Evolutionary conservation across 306 rosid genomes (phyloP).

Genomic region (Boehmeria nivea): DNA sequence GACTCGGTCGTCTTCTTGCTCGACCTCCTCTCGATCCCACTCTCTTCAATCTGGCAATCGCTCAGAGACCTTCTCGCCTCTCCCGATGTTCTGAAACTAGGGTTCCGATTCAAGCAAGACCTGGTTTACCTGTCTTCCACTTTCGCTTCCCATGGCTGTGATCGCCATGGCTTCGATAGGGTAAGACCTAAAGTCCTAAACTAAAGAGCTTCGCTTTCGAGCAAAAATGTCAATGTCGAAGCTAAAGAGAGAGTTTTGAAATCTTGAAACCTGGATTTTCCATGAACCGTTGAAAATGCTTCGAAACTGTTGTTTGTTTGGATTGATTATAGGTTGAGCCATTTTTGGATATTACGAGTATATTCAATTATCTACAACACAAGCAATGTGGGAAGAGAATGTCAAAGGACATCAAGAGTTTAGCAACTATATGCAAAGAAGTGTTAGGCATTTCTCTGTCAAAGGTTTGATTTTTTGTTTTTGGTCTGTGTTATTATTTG

Average conservation of each 20-base stretch:
- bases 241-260: not conserved
- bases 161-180: constrained; percentile 55
- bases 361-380: constrained; percentile 57
- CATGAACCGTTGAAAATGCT: not conserved
- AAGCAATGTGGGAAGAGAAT: constrained; percentile 55
- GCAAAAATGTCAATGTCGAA: no score
- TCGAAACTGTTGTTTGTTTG: not conserved
- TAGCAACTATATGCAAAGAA: constrained; percentile 70
- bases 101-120: constrained; percentile 89
- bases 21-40: constrained; percentile 55
- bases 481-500: not conserved
- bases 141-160: constrained; percentile 55
- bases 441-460: constrained; percentile 65
- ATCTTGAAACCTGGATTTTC: not conserved
- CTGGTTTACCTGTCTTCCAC: constrained; percentile 66
- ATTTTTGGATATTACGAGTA: constrained; percentile 61
- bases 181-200: constrained; percentile 37
- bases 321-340: constrained; percentile 82
- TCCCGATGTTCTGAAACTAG: constrained; percentile 65
- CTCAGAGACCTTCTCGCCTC: constrained; percentile 49
- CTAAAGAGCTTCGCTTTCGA: no score
- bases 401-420: constrained; percentile 61
- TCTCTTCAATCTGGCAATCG: constrained; percentile 49
- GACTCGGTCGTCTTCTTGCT: constrained; percentile 55
- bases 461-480: constrained; percentile 50